A percentile compares a stretch with the other conserved stretches of the same genome.
Evolutionary conservation across 2,329 filamentous ascomycete genomes (phyloP).

Genomic region (Sclerotinia borealis): DNA sequence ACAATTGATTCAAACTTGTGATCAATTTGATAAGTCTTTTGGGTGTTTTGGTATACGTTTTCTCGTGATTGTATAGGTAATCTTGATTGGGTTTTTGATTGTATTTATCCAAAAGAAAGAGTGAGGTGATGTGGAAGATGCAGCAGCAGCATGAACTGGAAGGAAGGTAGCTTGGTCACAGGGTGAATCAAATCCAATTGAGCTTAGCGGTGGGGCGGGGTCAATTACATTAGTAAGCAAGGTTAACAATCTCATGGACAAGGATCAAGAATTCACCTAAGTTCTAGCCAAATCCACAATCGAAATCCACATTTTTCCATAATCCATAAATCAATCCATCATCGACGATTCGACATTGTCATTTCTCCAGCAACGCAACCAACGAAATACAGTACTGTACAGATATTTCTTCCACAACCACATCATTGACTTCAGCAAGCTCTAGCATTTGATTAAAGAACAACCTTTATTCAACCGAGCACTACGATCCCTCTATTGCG

Average conservation of each 20-base stretch:
- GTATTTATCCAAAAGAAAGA: neutral
- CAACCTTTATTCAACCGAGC: neutral
- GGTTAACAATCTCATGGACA: neutral
- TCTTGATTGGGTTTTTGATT: neutral
- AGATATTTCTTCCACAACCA: neutral
- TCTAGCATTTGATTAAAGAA: neutral
- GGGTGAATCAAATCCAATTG: neutral
- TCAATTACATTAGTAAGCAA: neutral
- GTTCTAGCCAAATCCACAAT: neutral
- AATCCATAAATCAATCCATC: no score
- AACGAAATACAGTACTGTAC: neutral
- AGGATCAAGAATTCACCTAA: neutral
- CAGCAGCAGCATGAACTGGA: conserved; percentile 2
- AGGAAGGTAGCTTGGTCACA: conserved; percentile 7
- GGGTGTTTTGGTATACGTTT: neutral
- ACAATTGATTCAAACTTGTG: neutral
- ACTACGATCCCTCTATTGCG: neutral
- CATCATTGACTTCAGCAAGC: neutral
- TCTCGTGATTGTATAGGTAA: neutral
- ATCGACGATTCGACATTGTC: neutral
- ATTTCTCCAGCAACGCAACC: conserved; percentile 2
- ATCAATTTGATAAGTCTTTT: neutral
- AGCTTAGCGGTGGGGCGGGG: conserved; percentile 4
- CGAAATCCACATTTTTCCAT: conserved; percentile 3
- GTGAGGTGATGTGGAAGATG: neutral